A percentile compares a stretch with the other conserved stretches of the same genome.
phyloP scores from a whole-genome alignment of 2,329 filamentous ascomycete species.

The Neophaeococcomyces mojaviensis region DNA sequence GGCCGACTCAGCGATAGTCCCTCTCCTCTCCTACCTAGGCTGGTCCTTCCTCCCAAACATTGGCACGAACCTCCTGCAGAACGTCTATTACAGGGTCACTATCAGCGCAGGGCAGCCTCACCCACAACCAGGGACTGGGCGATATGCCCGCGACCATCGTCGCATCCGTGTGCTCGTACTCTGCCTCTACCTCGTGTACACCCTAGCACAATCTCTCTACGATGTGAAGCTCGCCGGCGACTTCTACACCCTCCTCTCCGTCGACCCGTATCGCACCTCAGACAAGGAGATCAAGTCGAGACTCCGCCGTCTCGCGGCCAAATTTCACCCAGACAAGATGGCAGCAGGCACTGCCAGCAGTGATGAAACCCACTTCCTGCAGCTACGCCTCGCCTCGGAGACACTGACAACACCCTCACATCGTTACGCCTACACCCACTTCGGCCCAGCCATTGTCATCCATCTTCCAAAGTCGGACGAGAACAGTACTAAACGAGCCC shows the following conservation, averaged over 20 bases:
- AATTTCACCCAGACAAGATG: constrained; percentile 79
- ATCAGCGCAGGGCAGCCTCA: constrained; percentile 84
- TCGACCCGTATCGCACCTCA: constrained; percentile 55
- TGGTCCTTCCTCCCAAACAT: constrained; percentile 66
- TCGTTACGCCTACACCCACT: constrained; percentile 82
- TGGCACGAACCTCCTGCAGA: constrained; percentile 68
- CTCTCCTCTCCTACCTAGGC: constrained; percentile 48
- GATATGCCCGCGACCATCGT: constrained; percentile 66
- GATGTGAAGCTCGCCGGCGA: constrained; percentile 63
- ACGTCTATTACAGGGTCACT: constrained; percentile 75
- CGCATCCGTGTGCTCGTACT: constrained; percentile 80
- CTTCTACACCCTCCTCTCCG: constrained; percentile 71
- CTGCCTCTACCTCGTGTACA: constrained; percentile 77
- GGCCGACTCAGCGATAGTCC: constrained; percentile 31
- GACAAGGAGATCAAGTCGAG: constrained; percentile 74
- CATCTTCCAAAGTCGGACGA: constrained; percentile 34
- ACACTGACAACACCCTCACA: constrained; percentile 67
- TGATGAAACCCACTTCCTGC: constrained; percentile 59
- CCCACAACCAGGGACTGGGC: constrained; percentile 59
- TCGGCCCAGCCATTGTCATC: constrained; percentile 63
- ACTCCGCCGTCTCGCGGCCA: constrained; percentile 66
- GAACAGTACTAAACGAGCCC: not conserved
- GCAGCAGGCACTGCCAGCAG: constrained; percentile 22
- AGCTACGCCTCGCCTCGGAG: constrained; percentile 76
- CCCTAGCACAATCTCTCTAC: constrained; percentile 84